Evolutionary conservation across 345 rosid species (phyloP).

Genomic region (Sonneratia alba): DNA sequence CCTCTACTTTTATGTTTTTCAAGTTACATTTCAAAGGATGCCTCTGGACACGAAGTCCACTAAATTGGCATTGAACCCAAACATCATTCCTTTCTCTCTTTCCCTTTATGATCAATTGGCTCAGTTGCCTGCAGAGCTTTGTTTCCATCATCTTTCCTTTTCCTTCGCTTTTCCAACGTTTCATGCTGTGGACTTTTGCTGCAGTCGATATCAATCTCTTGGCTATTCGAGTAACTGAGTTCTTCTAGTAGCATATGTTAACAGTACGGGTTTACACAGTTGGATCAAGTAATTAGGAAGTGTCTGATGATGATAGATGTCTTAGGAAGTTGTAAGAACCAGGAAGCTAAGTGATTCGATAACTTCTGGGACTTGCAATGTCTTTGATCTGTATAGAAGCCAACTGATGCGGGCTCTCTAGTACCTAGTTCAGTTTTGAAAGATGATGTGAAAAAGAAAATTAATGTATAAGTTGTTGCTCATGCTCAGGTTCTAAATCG

Average conservation of each 20-base stretch:
- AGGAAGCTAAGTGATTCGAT: background rate
- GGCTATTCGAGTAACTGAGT: background rate
- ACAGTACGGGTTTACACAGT: background rate
- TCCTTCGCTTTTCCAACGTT: background rate
- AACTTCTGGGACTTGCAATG: background rate
- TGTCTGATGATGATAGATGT: background rate
- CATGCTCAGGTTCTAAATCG: constrained; percentile 62
- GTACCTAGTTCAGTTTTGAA: too few species aligned
- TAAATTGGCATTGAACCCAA: too few species aligned
- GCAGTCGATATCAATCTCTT: background rate
- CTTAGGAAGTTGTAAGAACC: background rate
- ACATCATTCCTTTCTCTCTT: background rate
- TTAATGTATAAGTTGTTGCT: background rate
- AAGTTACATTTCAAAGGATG: too few species aligned
- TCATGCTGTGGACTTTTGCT: background rate
- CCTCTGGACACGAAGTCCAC: too few species aligned
- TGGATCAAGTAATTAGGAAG: background rate
- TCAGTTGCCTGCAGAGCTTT: background rate
- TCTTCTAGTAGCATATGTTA: background rate
- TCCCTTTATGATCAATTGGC: background rate
- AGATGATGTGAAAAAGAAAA: too few species aligned
- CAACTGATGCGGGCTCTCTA: too few species aligned
- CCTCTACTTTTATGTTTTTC: too few species aligned
- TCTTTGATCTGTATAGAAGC: too few species aligned
- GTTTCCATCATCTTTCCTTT: background rate